phyloP scores from a whole-genome alignment of 805 yeast species.

The Kuraishia capsulata region DNA sequence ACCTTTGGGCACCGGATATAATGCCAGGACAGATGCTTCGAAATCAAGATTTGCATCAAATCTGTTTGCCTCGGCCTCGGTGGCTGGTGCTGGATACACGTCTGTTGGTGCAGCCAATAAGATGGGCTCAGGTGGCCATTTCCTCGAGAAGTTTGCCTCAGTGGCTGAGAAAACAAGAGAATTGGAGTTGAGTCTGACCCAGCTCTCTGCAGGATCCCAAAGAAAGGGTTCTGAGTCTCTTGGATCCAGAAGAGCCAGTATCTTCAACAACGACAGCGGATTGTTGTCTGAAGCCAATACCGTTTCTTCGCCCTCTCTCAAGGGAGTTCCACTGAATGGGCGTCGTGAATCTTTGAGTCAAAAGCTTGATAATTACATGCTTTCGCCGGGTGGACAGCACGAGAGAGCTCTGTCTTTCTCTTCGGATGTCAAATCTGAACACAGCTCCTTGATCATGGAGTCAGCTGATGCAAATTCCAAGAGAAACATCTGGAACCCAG shows the following conservation, averaged over 20 bases:
- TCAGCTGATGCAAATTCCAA: constrained; percentile 6
- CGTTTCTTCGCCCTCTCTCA: constrained; percentile 28
- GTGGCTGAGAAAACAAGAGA: constrained; percentile 67
- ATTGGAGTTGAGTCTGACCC: constrained; percentile 41
- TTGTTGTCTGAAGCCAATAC: not conserved
- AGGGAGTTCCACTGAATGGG: constrained; percentile 25
- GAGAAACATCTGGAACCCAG: constrained; percentile 56
- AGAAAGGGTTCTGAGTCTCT: constrained; percentile 17
- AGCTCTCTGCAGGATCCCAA: constrained; percentile 20
- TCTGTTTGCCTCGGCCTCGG: constrained; percentile 51
- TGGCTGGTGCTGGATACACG: constrained; percentile 30
- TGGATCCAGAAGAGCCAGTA: constrained; percentile 44
- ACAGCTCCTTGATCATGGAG: constrained; percentile 22
- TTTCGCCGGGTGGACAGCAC: constrained; percentile 11
- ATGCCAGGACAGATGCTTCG: constrained; percentile 1
- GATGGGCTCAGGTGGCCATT: constrained; percentile 26
- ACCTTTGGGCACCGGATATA: constrained; percentile 25
- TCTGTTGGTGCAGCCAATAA: constrained; percentile 23
- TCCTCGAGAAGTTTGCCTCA: constrained; percentile 52
- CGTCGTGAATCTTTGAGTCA: constrained; percentile 50
- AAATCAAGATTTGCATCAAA: constrained; percentile 25
- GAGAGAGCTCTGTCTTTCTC: constrained; percentile 16
- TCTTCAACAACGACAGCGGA: constrained; percentile 23
- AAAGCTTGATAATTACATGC: constrained; percentile 48
- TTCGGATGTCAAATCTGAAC: constrained; percentile 23